Evolutionary conservation across 352 stramenopile species (phyloP), one percentile per base, ranked within the genome.

Genomic region (Phytopythium montanum): DNA sequence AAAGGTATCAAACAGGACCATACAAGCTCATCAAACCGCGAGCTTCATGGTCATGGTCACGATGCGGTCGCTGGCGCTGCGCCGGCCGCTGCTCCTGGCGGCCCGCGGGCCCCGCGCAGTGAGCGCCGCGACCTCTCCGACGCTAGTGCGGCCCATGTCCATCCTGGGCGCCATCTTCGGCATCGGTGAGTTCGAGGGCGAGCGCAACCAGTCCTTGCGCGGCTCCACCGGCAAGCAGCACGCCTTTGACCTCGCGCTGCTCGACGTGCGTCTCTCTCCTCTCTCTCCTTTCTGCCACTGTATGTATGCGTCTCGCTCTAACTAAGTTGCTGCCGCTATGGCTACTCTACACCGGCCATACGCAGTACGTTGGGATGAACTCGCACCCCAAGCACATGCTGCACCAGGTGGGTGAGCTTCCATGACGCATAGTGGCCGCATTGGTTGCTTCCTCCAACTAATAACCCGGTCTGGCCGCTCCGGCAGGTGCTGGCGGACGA

Each of bases 361-460:
- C 53, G 42, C 42, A 92, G 81, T 93, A 88, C 59, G 83, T 89
- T 33, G 73, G 75, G 36, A 91, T 93, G 83, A 93, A 91, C 42
- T 72, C 77, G 55, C 75, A 90, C 60, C 83, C 83, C 18, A 89
- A 90, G 64, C 76, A 83, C 58, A 79, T 87, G 69, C 62, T 92
- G 52, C 75, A 86, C 26, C 73, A 89, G 68, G 73, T 38, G 33
- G 14, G 33, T 38, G 33, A 38, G 33, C 33, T 25, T 10, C 19
- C 23, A n/a, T 21, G 18, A 42, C 13, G 5, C 39, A 3, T 8
- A 14, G 18, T 21, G 6, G 14, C 39, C 18, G 21, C 8, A 21
- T n/a, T 25, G 7, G 39, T 14, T 8, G 39, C 39, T 14, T 12
- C 36, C n/a, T 5, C 36, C 36, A n/a, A n/a, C 36, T 42, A 18